These are phyloP conservation scores for Kwoniella dejecticola DNA, from an alignment of 768 basidiomycete species.

Conservation along the genomic window DNA sequence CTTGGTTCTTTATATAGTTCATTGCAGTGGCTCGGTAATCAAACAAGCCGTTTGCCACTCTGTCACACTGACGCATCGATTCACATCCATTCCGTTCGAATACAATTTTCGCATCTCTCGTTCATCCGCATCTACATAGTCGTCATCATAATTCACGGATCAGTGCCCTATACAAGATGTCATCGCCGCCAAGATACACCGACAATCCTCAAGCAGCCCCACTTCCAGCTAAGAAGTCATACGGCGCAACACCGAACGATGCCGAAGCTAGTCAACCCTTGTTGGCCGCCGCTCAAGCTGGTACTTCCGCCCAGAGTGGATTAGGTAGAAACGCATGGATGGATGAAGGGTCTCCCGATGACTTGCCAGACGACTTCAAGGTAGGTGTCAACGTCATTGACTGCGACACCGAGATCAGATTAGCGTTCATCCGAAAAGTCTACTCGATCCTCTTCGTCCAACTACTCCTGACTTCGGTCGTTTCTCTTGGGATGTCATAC, in stretches of 20 bases:
- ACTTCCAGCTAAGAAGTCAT: slow-evolving; percentile 36
- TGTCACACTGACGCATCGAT: neutral
- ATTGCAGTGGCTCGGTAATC: neutral
- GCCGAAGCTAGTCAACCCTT: slow-evolving; percentile 22
- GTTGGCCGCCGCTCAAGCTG: slow-evolving; percentile 16
- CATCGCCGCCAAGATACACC: slow-evolving; percentile 48
- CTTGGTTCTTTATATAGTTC: too few species aligned
- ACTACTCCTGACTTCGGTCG: slow-evolving; percentile 70
- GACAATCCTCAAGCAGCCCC: slow-evolving; percentile 26
- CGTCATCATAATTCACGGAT: neutral
- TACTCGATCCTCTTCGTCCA: slow-evolving; percentile 61
- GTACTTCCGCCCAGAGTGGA: slow-evolving; percentile 26
- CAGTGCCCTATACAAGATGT: slow-evolving; percentile 20
- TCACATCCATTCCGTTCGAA: neutral
- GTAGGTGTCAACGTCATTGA: slow-evolving; percentile 45
- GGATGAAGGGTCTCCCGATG: slow-evolving; percentile 67
- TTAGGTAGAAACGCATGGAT: slow-evolving; percentile 50
- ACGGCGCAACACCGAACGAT: slow-evolving; percentile 37
- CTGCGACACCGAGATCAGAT: slow-evolving; percentile 67
- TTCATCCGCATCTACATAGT: neutral
- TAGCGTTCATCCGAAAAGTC: slow-evolving; percentile 78
- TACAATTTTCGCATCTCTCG: neutral
- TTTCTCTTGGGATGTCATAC: slow-evolving; percentile 71
- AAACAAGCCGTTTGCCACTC: slow-evolving; percentile 10
- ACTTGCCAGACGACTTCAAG: slow-evolving; percentile 91